phyloP scores from a whole-genome alignment of 441 rosid genomes.

The California macrophylla region DNA sequence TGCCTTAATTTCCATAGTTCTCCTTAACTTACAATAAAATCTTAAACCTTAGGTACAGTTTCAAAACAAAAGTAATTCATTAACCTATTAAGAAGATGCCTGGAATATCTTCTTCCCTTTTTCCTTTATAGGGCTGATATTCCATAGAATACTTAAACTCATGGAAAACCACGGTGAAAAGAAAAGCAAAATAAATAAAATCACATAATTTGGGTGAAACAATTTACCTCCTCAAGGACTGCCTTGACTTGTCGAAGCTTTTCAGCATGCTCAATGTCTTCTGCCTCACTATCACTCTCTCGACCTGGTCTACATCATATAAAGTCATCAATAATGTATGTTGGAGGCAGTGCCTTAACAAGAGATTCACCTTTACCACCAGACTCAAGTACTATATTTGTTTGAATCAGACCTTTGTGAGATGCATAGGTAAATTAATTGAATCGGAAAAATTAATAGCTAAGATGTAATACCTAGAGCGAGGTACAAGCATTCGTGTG shows the following conservation, averaged over 20 bases:
- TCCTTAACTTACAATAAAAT: background rate
- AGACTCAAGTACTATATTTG: background rate
- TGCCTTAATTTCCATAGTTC: background rate
- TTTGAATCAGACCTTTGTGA: background rate
- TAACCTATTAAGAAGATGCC: background rate
- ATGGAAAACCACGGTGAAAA: background rate
- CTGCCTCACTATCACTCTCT: slow-evolving; percentile 99
- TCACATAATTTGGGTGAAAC: background rate
- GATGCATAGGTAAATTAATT: background rate
- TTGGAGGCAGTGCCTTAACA: background rate
- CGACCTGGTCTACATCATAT: slow-evolving; percentile 45
- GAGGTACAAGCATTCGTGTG: slow-evolving; percentile 93
- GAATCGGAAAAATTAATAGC: background rate
- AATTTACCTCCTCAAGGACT: slow-evolving; percentile 92
- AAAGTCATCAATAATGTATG: background rate
- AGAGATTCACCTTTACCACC: background rate
- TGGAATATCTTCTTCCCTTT: background rate
- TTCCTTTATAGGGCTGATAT: background rate
- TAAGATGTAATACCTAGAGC: slow-evolving; percentile 54
- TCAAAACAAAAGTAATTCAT: background rate
- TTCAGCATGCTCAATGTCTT: slow-evolving; percentile 98
- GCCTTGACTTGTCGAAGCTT: slow-evolving; percentile 99
- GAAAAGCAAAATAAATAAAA: background rate
- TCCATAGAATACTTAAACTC: background rate
- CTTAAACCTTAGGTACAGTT: background rate